A percentile compares a stretch with the other conserved stretches of the same genome.
Conservation (phyloP, 2,329 filamentous ascomycete species). For the Aspergillus pseudoglaucus region DNA sequence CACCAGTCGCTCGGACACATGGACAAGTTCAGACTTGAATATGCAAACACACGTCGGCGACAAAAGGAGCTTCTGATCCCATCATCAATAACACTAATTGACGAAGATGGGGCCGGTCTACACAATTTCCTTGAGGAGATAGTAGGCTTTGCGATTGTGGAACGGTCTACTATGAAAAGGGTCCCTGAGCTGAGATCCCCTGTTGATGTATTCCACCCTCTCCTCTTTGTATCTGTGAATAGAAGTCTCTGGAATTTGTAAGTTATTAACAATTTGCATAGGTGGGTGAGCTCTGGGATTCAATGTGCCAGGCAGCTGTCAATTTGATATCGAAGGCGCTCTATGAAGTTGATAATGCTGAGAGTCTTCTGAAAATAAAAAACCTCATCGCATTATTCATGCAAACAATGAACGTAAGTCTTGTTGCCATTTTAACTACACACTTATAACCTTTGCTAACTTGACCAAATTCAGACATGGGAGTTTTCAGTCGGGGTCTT, state of each 20-base stretch:
- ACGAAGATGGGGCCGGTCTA: conserved; percentile 78
- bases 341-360: conserved; percentile 74
- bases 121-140: conserved; percentile 90
- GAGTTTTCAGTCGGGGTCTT: conserved; percentile 76
- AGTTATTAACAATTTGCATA: conserved; percentile 25
- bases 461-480: conserved; percentile 59
- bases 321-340: conserved; percentile 73
- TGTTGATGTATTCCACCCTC: conserved; percentile 58
- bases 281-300: conserved; percentile 98
- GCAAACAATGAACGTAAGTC: conserved; percentile 85
- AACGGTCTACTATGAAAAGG: conserved; percentile 85
- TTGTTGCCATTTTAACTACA: neutral
- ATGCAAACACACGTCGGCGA: conserved; percentile 79
- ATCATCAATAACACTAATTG: conserved; percentile 64
- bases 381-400: conserved; percentile 89
- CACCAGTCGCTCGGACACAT: conserved; percentile 89
- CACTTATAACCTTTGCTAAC: conserved; percentile 4
- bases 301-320: conserved; percentile 86
- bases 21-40: conserved; percentile 84
- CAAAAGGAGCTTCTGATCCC: conserved; percentile 91
- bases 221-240: neutral
- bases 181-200: conserved; percentile 74
- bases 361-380: conserved; percentile 89
- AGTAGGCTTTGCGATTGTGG: conserved; percentile 92
- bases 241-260: conserved; percentile 8